These are phyloP conservation scores for Malassezia equina DNA, from an alignment of 1,284 basidiomycete species.

Conservation along the genomic window DNA sequence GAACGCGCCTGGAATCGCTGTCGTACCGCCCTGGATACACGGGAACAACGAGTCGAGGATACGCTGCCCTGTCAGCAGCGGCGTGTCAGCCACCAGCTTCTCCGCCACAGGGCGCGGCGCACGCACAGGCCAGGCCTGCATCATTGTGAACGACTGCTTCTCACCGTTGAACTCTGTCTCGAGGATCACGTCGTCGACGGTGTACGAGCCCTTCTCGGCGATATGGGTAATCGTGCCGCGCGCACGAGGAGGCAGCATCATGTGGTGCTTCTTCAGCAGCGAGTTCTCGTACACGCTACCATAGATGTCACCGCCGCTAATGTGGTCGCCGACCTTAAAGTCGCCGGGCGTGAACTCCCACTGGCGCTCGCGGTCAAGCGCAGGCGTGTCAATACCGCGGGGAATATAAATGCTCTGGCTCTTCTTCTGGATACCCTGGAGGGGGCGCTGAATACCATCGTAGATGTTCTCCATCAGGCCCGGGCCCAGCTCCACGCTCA, in stretches of 20 bases:
- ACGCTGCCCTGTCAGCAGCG: conserved; percentile 89
- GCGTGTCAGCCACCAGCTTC: conserved; percentile 85
- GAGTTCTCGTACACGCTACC: conserved; percentile 95
- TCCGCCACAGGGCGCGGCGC: conserved; percentile 88
- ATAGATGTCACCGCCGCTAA: conserved; percentile 92
- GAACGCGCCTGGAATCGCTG: conserved; percentile 97
- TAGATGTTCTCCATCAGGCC: conserved; percentile 98
- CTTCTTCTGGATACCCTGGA: conserved; percentile 83
- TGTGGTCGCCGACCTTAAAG: conserved; percentile 72
- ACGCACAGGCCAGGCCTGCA: conserved; percentile 98
- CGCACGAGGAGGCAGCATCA: conserved; percentile 86
- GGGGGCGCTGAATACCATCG: conserved; percentile 53
- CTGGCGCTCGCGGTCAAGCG: conserved; percentile 73
- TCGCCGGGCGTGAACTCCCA: conserved; percentile 92
- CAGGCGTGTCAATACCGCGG: conserved; percentile 85
- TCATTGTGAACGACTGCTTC: conserved; percentile 83
- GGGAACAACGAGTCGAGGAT: conserved; percentile 96
- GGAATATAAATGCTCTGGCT: conserved; percentile 97
- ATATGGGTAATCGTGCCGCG: conserved; percentile 89
- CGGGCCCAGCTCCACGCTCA: conserved; percentile 93
- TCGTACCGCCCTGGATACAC: conserved; percentile 97
- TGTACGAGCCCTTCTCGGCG: conserved; percentile 87
- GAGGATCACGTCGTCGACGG: conserved; percentile 81
- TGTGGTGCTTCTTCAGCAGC: conserved; percentile 88
- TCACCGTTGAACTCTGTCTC: conserved; percentile 98